Base-by-base conservation (phyloP, 2,329 filamentous ascomycete species). In the Diaporthe aspalathi region DNA sequence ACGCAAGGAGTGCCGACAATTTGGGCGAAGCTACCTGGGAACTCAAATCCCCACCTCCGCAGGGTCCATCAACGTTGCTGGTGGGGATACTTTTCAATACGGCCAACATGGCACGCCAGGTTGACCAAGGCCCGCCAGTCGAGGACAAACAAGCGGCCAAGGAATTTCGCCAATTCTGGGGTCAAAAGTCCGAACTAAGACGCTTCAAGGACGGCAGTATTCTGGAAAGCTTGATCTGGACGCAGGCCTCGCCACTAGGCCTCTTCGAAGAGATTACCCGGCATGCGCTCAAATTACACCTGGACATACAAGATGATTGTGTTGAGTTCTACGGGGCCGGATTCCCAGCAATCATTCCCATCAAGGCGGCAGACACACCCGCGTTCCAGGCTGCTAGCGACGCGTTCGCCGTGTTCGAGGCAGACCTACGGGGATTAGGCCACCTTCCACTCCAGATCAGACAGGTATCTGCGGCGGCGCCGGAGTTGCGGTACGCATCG, bases 181-280 rank as follows among this genome's bases (percentile, higher is more conserved):
- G 95, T 8, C 92, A 95, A 12, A 97, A 96, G 79, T 90, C 96
- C 1, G 96, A 99, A 80, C 86, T 99, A 56, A 90, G 96, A 74
- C 93, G 96, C 24, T 99, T 99, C 85, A 97, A 95, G 77, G 94
- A 98, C 77, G 96, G 96, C 27, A 95, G 92, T 76, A 98, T 99
- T 75, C 87, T 94, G 11, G 97, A 99, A 81, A 97, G 93, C 77
- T 85, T 98, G 38, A 91, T 97, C 24, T 99, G 96, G 96, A 86
- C 86, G 2, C 88, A 91, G 74, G 86, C 88, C 68, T 84, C 88
- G 1, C 84, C 90, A 1, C 84, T 86, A 3, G 89, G 91, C 8
- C 89, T 97, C 24, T 89, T 94, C 67, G 89, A 94, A 77, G 94
- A 97, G 75, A 96, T 98, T 71, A 83, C 94, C 57, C 84, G 87